Conservation (phyloP, 257 asterid genomes). For the Lantana camara region DNA sequence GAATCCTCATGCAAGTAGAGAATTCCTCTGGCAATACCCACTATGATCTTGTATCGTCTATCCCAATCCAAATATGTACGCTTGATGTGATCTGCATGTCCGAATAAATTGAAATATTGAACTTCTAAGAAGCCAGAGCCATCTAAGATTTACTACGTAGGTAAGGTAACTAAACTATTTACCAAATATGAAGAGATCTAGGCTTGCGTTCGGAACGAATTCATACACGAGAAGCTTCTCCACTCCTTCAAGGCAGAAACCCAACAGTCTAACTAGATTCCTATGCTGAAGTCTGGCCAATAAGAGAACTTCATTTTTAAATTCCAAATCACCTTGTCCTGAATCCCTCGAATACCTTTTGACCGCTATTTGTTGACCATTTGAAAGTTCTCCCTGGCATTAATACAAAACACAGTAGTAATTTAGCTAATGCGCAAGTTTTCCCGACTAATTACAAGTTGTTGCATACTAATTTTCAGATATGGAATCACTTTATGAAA, state of each 20-base stretch:
- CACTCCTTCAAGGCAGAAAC: slow-evolving; percentile 32
- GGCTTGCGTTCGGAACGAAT: slow-evolving; percentile 37
- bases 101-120: background rate
- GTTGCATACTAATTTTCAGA: background rate
- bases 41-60: slow-evolving; percentile 38
- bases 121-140: background rate
- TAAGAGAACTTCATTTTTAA: slow-evolving; percentile 38
- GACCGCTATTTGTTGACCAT: slow-evolving; percentile 39
- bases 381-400: slow-evolving; percentile 36
- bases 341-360: slow-evolving; percentile 37
- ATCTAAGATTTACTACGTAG: background rate
- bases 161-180: background rate
- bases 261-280: slow-evolving; percentile 37
- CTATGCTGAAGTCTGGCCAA: slow-evolving; percentile 41
- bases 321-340: slow-evolving; percentile 42
- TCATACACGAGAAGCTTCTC: slow-evolving; percentile 40
- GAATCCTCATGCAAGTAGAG: slow-evolving; percentile 49
- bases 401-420: background rate
- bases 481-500: background rate
- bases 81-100: slow-evolving; percentile 12
- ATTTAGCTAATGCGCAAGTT: background rate
- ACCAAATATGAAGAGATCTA: slow-evolving; percentile 42
- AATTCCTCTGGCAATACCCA: slow-evolving; percentile 44
- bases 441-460: background rate
- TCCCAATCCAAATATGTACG: slow-evolving; percentile 36